Conservation (phyloP, 2,329 filamentous ascomycete genomes). For the Monilinia aucupariae region DNA sequence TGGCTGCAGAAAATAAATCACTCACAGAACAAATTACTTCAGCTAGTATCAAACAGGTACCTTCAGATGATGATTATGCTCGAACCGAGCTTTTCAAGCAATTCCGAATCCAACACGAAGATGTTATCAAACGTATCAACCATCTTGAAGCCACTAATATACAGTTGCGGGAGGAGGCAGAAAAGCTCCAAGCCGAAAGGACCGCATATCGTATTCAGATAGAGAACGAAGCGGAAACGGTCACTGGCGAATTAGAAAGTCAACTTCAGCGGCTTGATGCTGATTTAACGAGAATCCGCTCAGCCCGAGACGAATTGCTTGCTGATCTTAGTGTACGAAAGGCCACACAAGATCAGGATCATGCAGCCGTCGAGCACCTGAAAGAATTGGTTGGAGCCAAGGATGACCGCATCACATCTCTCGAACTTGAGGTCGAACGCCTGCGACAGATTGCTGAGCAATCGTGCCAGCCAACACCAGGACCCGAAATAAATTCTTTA, state of each 20-base stretch:
- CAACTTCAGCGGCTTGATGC: slow-evolving; percentile 76
- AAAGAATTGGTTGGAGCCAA: slow-evolving; percentile 75
- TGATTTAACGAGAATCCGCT: slow-evolving; percentile 79
- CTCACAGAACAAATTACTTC: slow-evolving; percentile 74
- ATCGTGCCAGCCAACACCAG: slow-evolving; percentile 37
- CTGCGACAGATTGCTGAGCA: slow-evolving; percentile 52
- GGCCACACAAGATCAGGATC: slow-evolving; percentile 70
- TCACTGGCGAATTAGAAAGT: slow-evolving; percentile 72
- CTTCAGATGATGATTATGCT: slow-evolving; percentile 89
- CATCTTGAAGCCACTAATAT: slow-evolving; percentile 84
- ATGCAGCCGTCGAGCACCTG: slow-evolving; percentile 62
- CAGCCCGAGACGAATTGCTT: slow-evolving; percentile 75
- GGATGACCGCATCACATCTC: slow-evolving; percentile 70
- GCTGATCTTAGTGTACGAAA: slow-evolving; percentile 79
- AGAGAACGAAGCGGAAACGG: slow-evolving; percentile 70
- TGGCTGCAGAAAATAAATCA: slow-evolving; percentile 69
- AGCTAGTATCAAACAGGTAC: slow-evolving; percentile 60
- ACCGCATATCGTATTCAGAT: slow-evolving; percentile 75
- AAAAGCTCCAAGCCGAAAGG: slow-evolving; percentile 79
- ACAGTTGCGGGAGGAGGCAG: slow-evolving; percentile 75
- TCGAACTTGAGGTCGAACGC: slow-evolving; percentile 79
- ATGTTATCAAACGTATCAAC: slow-evolving; percentile 87
- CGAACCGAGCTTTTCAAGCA: slow-evolving; percentile 91
- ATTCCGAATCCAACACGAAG: slow-evolving; percentile 83
- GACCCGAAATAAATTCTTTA: slow-evolving; percentile 51